A percentile compares a stretch with the other conserved stretches of the same genome.
Evolutionary conservation across 768 basidiomycete genomes (phyloP).

Genomic region (Boletellus emodensis): DNA sequence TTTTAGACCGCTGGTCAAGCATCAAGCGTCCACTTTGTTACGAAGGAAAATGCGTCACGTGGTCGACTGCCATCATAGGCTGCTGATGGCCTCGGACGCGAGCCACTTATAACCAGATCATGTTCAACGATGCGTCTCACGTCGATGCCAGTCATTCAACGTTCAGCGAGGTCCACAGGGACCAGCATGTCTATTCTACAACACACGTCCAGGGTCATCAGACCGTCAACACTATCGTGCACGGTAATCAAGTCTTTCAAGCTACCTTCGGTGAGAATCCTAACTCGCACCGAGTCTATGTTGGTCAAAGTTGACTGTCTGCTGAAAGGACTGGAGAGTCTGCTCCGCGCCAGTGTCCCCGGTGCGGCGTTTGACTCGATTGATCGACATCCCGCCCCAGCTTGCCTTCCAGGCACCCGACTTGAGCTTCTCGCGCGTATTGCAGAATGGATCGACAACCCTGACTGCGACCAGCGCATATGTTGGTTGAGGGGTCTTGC

Average conservation of each 20-base stretch:
- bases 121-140: constrained; percentile 19
- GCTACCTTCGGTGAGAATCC: constrained; percentile 6
- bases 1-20: no score
- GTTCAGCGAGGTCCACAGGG: constrained; percentile 19
- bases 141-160: constrained; percentile 20
- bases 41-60: no score
- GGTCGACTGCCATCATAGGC: no score
- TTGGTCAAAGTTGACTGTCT: neutral
- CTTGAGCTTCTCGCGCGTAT: constrained; percentile 12
- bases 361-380: constrained; percentile 16
- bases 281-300: neutral
- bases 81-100: no score
- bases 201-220: constrained; percentile 11
- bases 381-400: constrained; percentile 18
- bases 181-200: constrained; percentile 11
- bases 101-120: neutral
- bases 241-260: constrained; percentile 19
- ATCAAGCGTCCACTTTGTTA: no score
- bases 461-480: constrained; percentile 2
- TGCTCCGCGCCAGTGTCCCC: constrained; percentile 10
- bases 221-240: constrained; percentile 14
- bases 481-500: constrained; percentile 25
- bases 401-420: constrained; percentile 19
- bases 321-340: constrained; percentile 12
- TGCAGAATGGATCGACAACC: constrained; percentile 13